Evolutionary conservation across 345 rosid genomes (phyloP).

Genomic region (Pistacia vera): DNA sequence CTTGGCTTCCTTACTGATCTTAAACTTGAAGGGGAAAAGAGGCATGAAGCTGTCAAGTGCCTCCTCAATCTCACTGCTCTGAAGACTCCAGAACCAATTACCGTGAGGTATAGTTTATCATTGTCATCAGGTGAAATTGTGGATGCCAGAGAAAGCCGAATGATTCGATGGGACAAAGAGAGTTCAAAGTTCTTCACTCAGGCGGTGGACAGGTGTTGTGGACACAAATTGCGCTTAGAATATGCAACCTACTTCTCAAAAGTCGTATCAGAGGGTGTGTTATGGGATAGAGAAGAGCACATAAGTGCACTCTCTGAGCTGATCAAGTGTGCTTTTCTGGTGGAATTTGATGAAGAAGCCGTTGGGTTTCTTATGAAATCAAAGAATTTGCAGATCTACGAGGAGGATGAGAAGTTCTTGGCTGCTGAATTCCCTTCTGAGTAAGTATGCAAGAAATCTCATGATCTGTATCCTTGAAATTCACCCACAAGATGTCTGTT

Average conservation of each 20-base stretch:
- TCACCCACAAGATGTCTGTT: not conserved
- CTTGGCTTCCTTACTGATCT: slow-evolving; percentile 57
- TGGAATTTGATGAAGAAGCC: slow-evolving; percentile 53
- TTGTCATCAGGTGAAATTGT: slow-evolving; percentile 42
- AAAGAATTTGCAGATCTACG: slow-evolving; percentile 49
- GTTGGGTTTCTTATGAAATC: slow-evolving; percentile 54
- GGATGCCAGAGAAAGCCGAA: slow-evolving; percentile 25
- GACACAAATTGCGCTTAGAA: slow-evolving; percentile 40
- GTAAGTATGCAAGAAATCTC: slow-evolving; percentile 2
- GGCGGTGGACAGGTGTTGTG: slow-evolving; percentile 37
- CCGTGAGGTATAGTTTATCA: slow-evolving; percentile 36
- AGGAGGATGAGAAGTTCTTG: slow-evolving; percentile 57
- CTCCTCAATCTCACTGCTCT: slow-evolving; percentile 41
- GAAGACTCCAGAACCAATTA: slow-evolving; percentile 42
- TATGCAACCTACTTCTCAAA: slow-evolving; percentile 53
- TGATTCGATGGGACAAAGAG: slow-evolving; percentile 63
- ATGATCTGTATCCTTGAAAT: no score
- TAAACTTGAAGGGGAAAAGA: slow-evolving; percentile 43
- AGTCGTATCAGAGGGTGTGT: slow-evolving; percentile 50
- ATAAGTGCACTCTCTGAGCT: slow-evolving; percentile 47
- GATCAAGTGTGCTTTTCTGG: slow-evolving; percentile 52
- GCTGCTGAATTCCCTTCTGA: slow-evolving; percentile 33
- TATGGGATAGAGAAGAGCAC: slow-evolving; percentile 55
- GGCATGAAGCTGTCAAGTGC: slow-evolving; percentile 44
- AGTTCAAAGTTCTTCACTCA: slow-evolving; percentile 36